Evolutionary conservation across 495 filamentous ascomycete genomes (phyloP).

Genomic region (Aspergillus taichungensis): DNA sequence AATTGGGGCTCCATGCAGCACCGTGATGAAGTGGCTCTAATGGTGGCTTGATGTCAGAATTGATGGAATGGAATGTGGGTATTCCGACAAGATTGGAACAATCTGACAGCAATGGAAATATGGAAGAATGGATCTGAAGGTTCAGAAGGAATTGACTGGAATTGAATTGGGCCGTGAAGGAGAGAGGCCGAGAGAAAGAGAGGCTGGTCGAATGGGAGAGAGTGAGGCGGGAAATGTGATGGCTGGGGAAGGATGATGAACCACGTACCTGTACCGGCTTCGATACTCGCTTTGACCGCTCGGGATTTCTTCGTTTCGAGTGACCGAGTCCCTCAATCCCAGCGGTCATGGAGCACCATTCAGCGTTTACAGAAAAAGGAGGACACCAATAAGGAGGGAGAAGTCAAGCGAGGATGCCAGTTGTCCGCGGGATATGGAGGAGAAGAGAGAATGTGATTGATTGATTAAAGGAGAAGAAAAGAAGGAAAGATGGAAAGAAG

Average conservation of each 20-base stretch:
- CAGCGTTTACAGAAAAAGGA: too few relatives aligned
- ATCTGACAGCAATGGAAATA: slow-evolving; percentile 3
- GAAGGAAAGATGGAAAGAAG: neutral
- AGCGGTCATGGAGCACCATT: too few relatives aligned
- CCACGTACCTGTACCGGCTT: too few relatives aligned
- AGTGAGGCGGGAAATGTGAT: slow-evolving; percentile 15
- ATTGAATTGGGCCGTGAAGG: neutral
- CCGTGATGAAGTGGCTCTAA: too few relatives aligned
- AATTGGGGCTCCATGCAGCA: too few relatives aligned
- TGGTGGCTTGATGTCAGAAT: neutral
- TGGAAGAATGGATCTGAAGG: slow-evolving; percentile 6
- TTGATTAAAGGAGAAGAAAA: neutral
- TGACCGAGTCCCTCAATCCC: too few relatives aligned
- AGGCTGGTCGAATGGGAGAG: slow-evolving; percentile 22
- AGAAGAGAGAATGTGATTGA: neutral
- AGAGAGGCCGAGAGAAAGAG: slow-evolving; percentile 5
- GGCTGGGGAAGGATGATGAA: slow-evolving; percentile 13
- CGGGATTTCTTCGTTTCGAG: too few relatives aligned
- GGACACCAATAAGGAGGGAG: too few relatives aligned
- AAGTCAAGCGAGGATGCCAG: neutral
- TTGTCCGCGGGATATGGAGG: neutral
- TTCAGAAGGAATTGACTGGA: slow-evolving; percentile 1
- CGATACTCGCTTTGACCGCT: too few relatives aligned
- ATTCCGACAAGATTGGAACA: slow-evolving; percentile 7
- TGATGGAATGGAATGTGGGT: slow-evolving; percentile 21